These are phyloP conservation scores for Ophiostoma sp. DNA, from an alignment of 2,329 filamentous ascomycete species.

Conservation along the genomic window DNA sequence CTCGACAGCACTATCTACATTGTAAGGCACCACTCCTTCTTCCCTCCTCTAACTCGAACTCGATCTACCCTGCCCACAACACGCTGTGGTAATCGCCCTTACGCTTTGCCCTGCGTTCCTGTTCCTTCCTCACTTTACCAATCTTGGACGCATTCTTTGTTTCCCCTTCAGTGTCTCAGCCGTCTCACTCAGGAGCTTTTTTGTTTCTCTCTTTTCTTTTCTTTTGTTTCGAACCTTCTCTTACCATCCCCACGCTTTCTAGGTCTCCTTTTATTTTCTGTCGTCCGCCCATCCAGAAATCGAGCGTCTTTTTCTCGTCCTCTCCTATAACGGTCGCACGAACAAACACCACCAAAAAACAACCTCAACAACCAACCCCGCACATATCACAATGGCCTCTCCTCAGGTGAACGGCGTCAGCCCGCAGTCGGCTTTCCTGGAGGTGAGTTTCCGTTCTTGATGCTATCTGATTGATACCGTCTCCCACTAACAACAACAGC, in stretches of 20 bases:
- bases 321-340: background rate
- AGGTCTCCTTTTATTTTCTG: constrained; percentile 3
- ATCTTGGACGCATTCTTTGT: constrained; percentile 16
- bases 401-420: constrained; percentile 30
- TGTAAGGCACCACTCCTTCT: background rate
- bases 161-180: constrained; percentile 12
- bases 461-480: too few relatives aligned
- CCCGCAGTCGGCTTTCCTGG: constrained; percentile 30
- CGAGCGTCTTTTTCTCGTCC: background rate
- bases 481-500: constrained; percentile 53
- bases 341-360: background rate
- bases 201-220: background rate
- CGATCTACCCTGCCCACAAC: background rate
- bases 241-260: background rate
- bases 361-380: background rate
- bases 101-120: background rate
- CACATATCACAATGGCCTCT: constrained; percentile 27
- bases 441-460: constrained; percentile 22
- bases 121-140: background rate
- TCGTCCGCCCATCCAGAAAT: background rate
- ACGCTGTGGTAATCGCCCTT: constrained; percentile 15
- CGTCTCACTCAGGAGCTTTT: background rate
- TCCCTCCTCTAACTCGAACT: background rate
- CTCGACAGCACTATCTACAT: background rate
- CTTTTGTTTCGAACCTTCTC: background rate